Percentiles rank a stretch among this genome's conserved stretches.
These are phyloP conservation scores for Lactifluus echinatus DNA, from an alignment of 768 basidiomycete genomes.

Conservation along the genomic window DNA sequence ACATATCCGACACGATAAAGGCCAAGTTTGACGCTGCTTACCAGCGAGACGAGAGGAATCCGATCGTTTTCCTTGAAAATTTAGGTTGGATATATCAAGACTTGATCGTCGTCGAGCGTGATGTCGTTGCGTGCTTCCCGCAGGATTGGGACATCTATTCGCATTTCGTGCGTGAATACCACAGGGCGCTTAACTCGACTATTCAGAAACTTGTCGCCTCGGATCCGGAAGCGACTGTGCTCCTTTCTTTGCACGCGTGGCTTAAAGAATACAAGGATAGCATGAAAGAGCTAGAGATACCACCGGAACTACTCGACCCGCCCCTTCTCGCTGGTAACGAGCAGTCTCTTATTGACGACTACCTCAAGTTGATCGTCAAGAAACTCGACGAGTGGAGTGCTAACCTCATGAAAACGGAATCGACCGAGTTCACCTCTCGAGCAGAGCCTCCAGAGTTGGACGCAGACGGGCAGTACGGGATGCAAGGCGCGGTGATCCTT, in stretches of 20 bases:
- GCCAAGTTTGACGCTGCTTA: conserved; percentile 62
- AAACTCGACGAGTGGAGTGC: conserved; percentile 96
- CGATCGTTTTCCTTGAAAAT: conserved; percentile 64
- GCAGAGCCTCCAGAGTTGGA: conserved; percentile 84
- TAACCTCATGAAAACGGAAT: conserved; percentile 89
- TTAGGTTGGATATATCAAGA: conserved; percentile 93
- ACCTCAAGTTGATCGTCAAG: conserved; percentile 83
- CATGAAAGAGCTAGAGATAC: conserved; percentile 89
- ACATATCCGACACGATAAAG: conserved; percentile 70
- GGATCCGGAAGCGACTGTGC: conserved; percentile 79
- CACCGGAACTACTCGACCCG: conserved; percentile 75
- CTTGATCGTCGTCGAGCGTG: conserved; percentile 83
- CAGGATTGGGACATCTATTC: conserved; percentile 84
- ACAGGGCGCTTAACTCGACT: conserved; percentile 69
- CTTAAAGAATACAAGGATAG: conserved; percentile 90
- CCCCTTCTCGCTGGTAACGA: conserved; percentile 93
- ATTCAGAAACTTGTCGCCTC: conserved; percentile 61
- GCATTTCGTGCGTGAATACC: conserved; percentile 80
- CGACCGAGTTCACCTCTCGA: conserved; percentile 73
- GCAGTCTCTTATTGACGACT: conserved; percentile 89
- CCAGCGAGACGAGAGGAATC: conserved; percentile 50
- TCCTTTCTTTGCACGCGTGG: conserved; percentile 86
- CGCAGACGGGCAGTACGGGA: conserved; percentile 82
- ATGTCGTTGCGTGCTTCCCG: conserved; percentile 88
- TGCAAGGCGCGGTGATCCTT: conserved; percentile 84